Conservation (phyloP, 2,329 filamentous ascomycete species). For the Curvularia sp. region DNA sequence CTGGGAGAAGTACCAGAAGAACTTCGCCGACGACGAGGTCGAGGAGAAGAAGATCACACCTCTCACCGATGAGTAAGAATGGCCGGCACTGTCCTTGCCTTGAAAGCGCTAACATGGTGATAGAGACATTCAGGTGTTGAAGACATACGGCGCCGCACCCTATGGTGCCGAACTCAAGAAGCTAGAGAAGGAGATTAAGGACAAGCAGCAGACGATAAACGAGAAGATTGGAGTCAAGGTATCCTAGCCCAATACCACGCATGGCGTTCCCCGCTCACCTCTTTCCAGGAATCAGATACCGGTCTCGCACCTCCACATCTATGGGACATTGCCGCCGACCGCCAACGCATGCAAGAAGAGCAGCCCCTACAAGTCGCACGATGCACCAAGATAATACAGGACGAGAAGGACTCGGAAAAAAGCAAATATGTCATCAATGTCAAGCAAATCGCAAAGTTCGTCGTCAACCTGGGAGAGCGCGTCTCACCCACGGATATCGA, state of each 20-base stretch:
- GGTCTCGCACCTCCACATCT: conserved; percentile 97
- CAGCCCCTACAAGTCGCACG: conserved; percentile 96
- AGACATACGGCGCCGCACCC: conserved; percentile 96
- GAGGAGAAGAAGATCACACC: conserved; percentile 99
- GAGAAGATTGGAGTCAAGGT: conserved; percentile 81
- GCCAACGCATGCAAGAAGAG: conserved; percentile 98
- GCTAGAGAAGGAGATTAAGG: conserved; percentile 99
- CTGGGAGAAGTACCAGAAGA: conserved; percentile 99
- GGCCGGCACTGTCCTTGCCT: background rate
- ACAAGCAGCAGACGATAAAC: conserved; percentile 96
- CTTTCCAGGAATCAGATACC: conserved; percentile 87
- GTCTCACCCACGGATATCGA: conserved; percentile 99
- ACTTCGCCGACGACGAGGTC: conserved; percentile 92
- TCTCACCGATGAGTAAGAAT: conserved; percentile 86
- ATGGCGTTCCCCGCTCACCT: conserved; percentile 13
- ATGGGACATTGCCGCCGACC: conserved; percentile 97
- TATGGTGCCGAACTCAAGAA: conserved; percentile 95
- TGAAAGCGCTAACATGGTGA: conserved; percentile 39
- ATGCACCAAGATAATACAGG: conserved; percentile 98
- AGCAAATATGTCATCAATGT: conserved; percentile 99
- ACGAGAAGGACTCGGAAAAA: conserved; percentile 95
- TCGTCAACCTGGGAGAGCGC: conserved; percentile 94
- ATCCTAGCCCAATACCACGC: background rate
- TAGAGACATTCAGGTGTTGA: conserved; percentile 98
- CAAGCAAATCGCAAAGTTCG: conserved; percentile 99